These are phyloP conservation scores for Aschersonia sp. DNA, from an alignment of 2,329 filamentous ascomycete genomes.

Conservation along the genomic window DNA sequence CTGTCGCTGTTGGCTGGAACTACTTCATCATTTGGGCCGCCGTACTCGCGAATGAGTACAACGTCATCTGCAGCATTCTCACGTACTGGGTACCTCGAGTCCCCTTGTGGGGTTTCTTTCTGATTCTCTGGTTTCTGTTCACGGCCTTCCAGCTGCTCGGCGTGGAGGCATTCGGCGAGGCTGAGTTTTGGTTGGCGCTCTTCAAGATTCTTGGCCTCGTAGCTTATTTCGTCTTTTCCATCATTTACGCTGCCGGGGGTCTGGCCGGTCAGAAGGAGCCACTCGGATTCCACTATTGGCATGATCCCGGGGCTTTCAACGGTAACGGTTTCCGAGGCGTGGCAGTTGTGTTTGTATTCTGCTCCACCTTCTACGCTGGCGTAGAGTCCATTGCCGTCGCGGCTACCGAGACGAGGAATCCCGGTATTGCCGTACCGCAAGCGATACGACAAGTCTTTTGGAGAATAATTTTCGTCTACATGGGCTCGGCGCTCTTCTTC, in stretches of 20 bases:
- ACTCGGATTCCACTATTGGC: conserved; percentile 60
- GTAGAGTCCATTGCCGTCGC: conserved; percentile 49
- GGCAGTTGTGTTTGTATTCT: conserved; percentile 53
- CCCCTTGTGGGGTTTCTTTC: conserved; percentile 53
- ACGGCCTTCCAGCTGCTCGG: conserved; percentile 55
- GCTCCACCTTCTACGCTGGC: conserved; percentile 57
- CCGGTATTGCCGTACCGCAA: conserved; percentile 36
- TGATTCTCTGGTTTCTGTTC: conserved; percentile 63
- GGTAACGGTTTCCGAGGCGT: conserved; percentile 52
- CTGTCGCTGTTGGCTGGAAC: conserved; percentile 55
- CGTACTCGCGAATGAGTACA: conserved; percentile 57
- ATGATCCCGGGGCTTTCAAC: conserved; percentile 52
- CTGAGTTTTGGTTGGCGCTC: conserved; percentile 66
- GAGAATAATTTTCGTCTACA: conserved; percentile 48
- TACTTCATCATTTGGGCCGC: conserved; percentile 55
- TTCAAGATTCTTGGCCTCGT: conserved; percentile 56
- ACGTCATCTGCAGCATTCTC: conserved; percentile 51
- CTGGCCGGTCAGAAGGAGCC: conserved; percentile 38
- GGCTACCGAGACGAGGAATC: conserved; percentile 45
- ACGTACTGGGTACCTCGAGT: conserved; percentile 48
- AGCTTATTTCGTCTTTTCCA: conserved; percentile 60
- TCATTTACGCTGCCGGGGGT: conserved; percentile 57
- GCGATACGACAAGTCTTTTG: conserved; percentile 47
- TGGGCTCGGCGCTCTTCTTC: conserved; percentile 61
- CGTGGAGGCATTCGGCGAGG: conserved; percentile 61